Evolutionary conservation across 768 basidiomycete genomes (phyloP), one percentile per base, ranked within the genome.

Genomic region (Amanita rubescens): DNA sequence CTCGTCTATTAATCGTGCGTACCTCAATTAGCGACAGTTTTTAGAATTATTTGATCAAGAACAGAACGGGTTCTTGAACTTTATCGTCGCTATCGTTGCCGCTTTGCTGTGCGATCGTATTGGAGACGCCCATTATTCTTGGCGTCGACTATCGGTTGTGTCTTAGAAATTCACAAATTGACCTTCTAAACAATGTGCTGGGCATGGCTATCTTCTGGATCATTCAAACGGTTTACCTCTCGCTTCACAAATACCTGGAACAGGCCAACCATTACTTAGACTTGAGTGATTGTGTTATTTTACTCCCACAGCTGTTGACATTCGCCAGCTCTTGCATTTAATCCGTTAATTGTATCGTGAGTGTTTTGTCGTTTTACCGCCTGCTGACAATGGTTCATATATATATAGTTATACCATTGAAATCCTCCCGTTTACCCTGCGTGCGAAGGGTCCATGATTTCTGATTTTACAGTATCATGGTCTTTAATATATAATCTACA

Each of bases 381-480:
- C 42, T 15, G 22, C 19, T n/a, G 14, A 2, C 7, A 12, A 43
- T 2, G 2, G 22, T 15, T 11, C 20, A n/a, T 6, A 41, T 4
- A 19, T 20, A 20, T 47, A 19, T 42, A 67, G 66, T 22, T 67
- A 67, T 47, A 66, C 66, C 24, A 64, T 67, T 45, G 66, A 67
- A 53, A 67, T 67, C 51, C 58, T 67, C 19, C 66, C 66, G 1
- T 67, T 58, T 53, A 49, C 63, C 25, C 73, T 94, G 53, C 90
- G 92, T 66, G 90, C 91, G 57, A 93, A 75, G 91, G 90, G 51
- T 84, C 89, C 74, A 85, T 77, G 58, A 61, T 92, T 51, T 89
- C 92, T 76, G 87, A 81, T 69, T 86, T 93, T 65, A 70, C 79
- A 55, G 80, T 90, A 65, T 89, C 87, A 11, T 59, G 85, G 52